phyloP scores from a whole-genome alignment of 352 stramenopile species.

The Pythium aquatile region DNA sequence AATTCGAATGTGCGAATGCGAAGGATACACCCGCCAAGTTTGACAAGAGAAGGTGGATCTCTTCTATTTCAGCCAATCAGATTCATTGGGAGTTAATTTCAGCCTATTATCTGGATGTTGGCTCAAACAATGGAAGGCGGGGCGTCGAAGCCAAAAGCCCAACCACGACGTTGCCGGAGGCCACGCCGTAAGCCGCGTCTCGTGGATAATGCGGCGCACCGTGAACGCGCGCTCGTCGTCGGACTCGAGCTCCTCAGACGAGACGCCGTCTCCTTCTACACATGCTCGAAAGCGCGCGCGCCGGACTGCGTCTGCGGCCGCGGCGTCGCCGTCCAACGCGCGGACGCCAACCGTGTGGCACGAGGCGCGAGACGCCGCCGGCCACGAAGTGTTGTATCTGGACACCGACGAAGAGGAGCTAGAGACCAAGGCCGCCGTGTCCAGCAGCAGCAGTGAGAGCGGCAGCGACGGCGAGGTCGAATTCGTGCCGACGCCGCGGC shows the following conservation, averaged over 20 bases:
- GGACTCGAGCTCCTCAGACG: not conserved
- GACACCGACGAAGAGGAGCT: constrained; percentile 18
- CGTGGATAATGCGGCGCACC: constrained; percentile 11
- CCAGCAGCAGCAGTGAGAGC: not conserved
- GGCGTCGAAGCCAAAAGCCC: constrained; percentile 6
- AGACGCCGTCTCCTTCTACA: constrained; percentile 22
- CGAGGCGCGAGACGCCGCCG: constrained; percentile 47
- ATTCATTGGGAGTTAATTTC: not conserved
- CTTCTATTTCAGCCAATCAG: constrained; percentile 14
- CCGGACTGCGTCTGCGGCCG: constrained; percentile 24
- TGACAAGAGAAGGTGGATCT: not conserved
- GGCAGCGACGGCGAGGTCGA: not conserved
- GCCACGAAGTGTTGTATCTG: constrained; percentile 52
- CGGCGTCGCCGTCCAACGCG: not conserved
- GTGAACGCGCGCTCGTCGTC: constrained; percentile 2
- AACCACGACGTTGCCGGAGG: not conserved
- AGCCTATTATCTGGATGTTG: not conserved
- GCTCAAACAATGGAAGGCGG: constrained; percentile 24
- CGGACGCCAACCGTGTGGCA: constrained; percentile 44
- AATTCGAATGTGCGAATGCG: not conserved
- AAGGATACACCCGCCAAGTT: constrained; percentile 12
- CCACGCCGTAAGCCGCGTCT: constrained; percentile 5
- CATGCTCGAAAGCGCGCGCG: constrained; percentile 55
- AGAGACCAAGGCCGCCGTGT: not conserved
- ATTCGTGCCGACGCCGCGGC: not conserved